Base-by-base conservation (phyloP, 768 basidiomycete genomes). In the Trichaptum fuscoviolaceum region DNA sequence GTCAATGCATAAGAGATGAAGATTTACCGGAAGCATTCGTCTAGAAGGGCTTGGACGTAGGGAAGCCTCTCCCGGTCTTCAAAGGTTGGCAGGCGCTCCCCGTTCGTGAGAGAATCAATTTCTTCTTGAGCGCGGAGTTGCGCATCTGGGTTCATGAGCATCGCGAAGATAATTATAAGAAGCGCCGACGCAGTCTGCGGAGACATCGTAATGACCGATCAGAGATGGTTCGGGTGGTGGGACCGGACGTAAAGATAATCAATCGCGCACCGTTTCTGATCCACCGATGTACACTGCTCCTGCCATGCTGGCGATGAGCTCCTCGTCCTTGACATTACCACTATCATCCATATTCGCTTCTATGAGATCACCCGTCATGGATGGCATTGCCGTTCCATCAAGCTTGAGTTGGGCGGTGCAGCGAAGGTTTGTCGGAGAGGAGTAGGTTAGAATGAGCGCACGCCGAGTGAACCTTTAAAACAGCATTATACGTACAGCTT, bases 51-150 rank as follows among this genome's bases (percentile, higher is more conserved):
- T 9, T 69, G 66, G 5, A 74, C 65, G 64, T 73, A 75, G 0
- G 74, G 74, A 20, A 75, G 67, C 23, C 69, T 63, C 25, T 69
- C 65, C 67, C 70, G 69, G n/a, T 75, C 75, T 1, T 73, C 71
- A 1, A 66, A 64, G 1, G 62, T 66, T 1, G 75, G 76, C 66
- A 68, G 66, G 30, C 67, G 67, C 4, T 72, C 70, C 17, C 71
- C 64, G n/a, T 71, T 74, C 18, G 71, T 52, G 5, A 74, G 66
- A 1, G 57, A 9, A 64, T 76, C 75, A n/a, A 76, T 65, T 60
- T 77, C 75, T 0, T 70, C 72, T 23, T 75, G 75, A 0, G 75
- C 76, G 7, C 69, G 67, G 1, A 64, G 67, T 65, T 75, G 75
- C 7, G 73, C 58, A 7, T 75, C 74, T 12, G 74, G 74, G 65